A percentile compares a stretch with the other conserved stretches of the same genome.
Conservation (phyloP, 352 stramenopile species). For the Globisporangium nagaii region DNA sequence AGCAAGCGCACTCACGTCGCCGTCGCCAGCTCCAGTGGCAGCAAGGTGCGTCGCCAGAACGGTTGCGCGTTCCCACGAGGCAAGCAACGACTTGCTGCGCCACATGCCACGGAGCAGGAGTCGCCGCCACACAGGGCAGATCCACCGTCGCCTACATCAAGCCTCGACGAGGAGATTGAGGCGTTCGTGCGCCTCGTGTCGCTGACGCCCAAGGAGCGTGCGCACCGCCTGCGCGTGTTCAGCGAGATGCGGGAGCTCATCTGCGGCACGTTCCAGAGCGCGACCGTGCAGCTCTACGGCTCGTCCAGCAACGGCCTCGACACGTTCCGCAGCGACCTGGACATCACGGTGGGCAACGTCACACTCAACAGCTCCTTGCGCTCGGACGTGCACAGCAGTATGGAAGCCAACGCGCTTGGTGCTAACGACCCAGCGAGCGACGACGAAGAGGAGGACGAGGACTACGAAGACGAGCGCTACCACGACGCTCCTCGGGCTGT, state of each 20-base stretch:
- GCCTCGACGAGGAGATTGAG: slow-evolving; percentile 39
- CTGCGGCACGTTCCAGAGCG: slow-evolving; percentile 26
- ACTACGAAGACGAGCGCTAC: slow-evolving; percentile 10
- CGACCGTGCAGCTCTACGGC: slow-evolving; percentile 56
- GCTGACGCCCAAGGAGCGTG: slow-evolving; percentile 35
- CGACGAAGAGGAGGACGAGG: slow-evolving; percentile 10
- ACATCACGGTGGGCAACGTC: slow-evolving; percentile 65
- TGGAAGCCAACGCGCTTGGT: not conserved
- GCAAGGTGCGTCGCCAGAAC: not conserved
- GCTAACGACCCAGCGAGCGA: slow-evolving; percentile 3
- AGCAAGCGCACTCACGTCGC: not conserved
- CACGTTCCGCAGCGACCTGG: slow-evolving; percentile 71
- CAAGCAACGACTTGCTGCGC: not conserved
- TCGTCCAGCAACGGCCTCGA: slow-evolving; percentile 67
- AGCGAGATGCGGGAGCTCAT: slow-evolving; percentile 42
- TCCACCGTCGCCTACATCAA: not conserved
- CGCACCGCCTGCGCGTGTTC: slow-evolving; percentile 32
- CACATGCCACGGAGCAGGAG: not conserved
- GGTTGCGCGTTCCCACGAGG: slow-evolving; percentile 1
- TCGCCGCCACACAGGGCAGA: not conserved
- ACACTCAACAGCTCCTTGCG: slow-evolving; percentile 16
- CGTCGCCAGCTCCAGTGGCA: not conserved
- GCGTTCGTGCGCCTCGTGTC: slow-evolving; percentile 38
- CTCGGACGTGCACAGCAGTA: slow-evolving; percentile 4
- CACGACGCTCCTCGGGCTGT: not conserved